Evolutionary conservation across 129 eudicot genomes (phyloP), one percentile per base, ranked within the genome.

Genomic region (Artemisia tridentata): DNA sequence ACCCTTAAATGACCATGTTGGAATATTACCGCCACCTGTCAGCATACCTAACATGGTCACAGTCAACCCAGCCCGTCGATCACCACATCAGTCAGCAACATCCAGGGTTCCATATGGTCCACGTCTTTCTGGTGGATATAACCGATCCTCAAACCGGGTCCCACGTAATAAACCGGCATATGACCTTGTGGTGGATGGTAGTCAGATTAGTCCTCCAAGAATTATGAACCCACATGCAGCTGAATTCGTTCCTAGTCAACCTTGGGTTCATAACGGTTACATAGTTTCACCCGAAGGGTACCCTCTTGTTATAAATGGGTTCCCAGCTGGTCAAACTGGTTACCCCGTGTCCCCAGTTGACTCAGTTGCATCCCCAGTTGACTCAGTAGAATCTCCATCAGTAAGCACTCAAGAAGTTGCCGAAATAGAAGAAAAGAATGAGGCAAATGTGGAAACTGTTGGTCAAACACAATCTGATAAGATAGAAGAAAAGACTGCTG

Each of bases 201-300:
- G 60, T 70, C 92, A 78, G 62, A 78, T 88, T 31, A 85, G 83
- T 70, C 87, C 91, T 46, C 86, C 86, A 54, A 73, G 79, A 68
- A 84, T 87, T 55, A 92, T 92, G 98, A 92, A 89, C 78, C 98
- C 98, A n/a, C 98, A 87, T 74, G 98, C 98, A 11, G 88, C 95
- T 34, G 96, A 89, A 84, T 92, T 92, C 80, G 85, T 92, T 27
- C 95, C 96, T 7, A 74, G 84, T 55, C 96, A 92, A 72, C 90
- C 90, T 3, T 92, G 98, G 98, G 83, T 87, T 52, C 88, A 90
- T 17, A 86, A 89, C 57, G 95, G 96, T 58, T 91, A 88, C 75
- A 63, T 86, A 19, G 84, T 79, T 38, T 55, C 92, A 55, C 68
- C 90, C 19, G 86, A 85, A 68, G 91, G 87, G 12, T 84, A 64